Base-by-base conservation (phyloP, 2,329 filamentous ascomycete species). In the Aspergillus tubingensis region DNA sequence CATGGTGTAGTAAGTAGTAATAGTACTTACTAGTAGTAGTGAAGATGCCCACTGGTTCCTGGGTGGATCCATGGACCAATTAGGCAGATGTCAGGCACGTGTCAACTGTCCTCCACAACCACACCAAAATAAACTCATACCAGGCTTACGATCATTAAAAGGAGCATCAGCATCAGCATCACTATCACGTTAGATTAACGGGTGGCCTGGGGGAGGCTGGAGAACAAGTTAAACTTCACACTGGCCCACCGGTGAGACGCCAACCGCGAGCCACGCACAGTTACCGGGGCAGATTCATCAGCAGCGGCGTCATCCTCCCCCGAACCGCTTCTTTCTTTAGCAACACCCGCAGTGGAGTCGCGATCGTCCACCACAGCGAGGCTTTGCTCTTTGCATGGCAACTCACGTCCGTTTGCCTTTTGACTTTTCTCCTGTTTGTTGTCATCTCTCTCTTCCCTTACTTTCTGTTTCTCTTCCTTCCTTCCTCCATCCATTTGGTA, bases 241-340 rank as follows among this genome's bases (percentile, higher is more conserved):
- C 10, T 44, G 41, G 41, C 41, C 41, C 41, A 44, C 41, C 7
- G 41, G 19, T 44, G 19, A 44, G 41, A 23, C 41, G 41, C 17
- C 41, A 11, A 23, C 27, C n/a, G n/a, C 50, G 50, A 54, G 32
- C 30, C 13, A 23, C 51, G 32, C 38, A 39, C 23, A 10, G 23
- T 30, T 50, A 30, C 47, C 47, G 47, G 47, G 47, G 47, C 25
- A 32, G 25, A 50, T 50, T 50, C 47, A 50, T 50, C 47, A 50
- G 53, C 53, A 41, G 53, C 53, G 17, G 39, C 53, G 53, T 55
- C 53, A 55, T 47, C 53, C 6, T 36, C 53, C 19, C 15, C 39
- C 39, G 21, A 44, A 25, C 53, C 53, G 53, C 39, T 62, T 62
- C 63, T 66, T 66, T 66, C 62, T 65, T 66, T 66, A 66, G 64